Evolutionary conservation across 2,329 filamentous ascomycete genomes (phyloP), one percentile per base, ranked within the genome.

Genomic region (Alternaria arborescens): DNA sequence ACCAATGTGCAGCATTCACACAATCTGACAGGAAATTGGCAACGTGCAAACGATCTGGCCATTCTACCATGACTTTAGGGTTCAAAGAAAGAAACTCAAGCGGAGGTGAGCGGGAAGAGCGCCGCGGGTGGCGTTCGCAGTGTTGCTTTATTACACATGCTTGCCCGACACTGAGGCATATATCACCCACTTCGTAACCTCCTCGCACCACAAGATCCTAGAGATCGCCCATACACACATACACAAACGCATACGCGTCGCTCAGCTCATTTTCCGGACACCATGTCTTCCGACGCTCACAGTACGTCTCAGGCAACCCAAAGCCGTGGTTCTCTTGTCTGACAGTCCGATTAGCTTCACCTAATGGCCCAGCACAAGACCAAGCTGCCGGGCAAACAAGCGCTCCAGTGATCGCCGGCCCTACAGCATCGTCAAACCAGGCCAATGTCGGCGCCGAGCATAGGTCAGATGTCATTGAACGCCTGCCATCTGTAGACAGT

Each of bases 141-240:
- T 56, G 60, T 51, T 61, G 66, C 74, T 76, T 78, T 77, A 78
- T 73, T 76, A 77, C 66, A 55, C 59, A 24, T 60, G 62, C 53
- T 24, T 60, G 67, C 72, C 74, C 73, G 61, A 62, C 67, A 61
- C 66, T 64, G 58, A 65, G 60, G 59, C 62, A 58, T 52, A 65
- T 63, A 60, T 63, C 62, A 58, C 46, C 44, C 56, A 68, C 64
- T 63, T 64, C 65, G 60, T 70, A 71, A 68, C 64, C 42, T 67
- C 60, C 60, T 61, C 58, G 57, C 66, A 34, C 5, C 24, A 60
- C 32, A 66, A 69, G 58, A 67, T 65, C 61, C 67, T 52, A 61
- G 61, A 58, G 63, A 71, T 66, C 61, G 53, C 65, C 55, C 40
- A 55, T 28, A 59, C 54, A 58, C 40, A 58, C 62, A 24, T 24